Evolutionary conservation across 176 grass and related monocot species (phyloP).

Genomic region (Poa annua): DNA sequence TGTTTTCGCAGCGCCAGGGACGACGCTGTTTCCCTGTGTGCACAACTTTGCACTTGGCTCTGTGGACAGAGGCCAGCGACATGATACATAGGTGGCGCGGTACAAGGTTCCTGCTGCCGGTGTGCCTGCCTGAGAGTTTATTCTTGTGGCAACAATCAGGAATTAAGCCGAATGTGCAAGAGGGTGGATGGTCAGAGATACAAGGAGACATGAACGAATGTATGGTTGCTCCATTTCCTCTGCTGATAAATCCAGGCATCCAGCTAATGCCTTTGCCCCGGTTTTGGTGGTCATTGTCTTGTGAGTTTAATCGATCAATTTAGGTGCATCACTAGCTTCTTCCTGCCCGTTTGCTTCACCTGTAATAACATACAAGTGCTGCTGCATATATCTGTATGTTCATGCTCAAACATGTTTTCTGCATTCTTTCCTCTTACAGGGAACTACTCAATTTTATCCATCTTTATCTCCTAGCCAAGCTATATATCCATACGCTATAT

Average conservation of each 20-base stretch:
- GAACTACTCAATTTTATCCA: not conserved
- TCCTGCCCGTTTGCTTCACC: not conserved
- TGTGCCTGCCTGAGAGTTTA: not conserved
- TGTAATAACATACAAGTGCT: slow-evolving; percentile 2
- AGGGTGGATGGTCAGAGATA: not conserved
- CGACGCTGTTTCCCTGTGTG: slow-evolving; percentile 11
- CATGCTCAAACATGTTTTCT: not conserved
- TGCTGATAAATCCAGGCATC: not conserved
- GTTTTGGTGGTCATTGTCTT: not conserved
- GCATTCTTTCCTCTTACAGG: not conserved
- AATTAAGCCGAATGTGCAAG: not conserved
- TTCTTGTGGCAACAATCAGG: not conserved
- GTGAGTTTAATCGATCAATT: not conserved
- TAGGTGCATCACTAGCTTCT: not conserved
- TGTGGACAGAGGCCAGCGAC: not conserved
- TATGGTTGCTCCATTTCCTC: not conserved
- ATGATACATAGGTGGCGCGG: not conserved
- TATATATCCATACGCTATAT: not conserved
- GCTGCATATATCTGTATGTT: not conserved
- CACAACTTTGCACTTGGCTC: not conserved
- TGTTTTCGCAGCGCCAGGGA: slow-evolving; percentile 3
- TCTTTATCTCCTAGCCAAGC: not conserved
- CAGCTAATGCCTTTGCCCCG: not conserved
- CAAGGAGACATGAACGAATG: not conserved
- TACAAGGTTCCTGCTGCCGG: not conserved